Percentiles rank a stretch among this genome's conserved stretches.
These are phyloP conservation scores for Myxozyma monticola DNA, from an alignment of 805 yeast genomes.

Conservation along the genomic window DNA sequence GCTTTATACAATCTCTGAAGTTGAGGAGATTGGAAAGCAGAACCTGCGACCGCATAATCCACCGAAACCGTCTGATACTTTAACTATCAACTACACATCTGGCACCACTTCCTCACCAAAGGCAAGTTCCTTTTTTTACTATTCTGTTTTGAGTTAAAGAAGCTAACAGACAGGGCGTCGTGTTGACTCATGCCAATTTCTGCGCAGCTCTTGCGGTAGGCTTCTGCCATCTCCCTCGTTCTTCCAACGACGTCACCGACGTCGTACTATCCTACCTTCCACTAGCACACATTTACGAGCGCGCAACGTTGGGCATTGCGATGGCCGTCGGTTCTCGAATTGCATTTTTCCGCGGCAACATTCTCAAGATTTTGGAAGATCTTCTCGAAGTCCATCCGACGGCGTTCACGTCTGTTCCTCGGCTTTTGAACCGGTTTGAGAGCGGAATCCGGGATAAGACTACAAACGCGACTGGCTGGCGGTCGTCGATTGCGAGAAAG, in stretches of 20 bases:
- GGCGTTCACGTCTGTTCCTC: slow-evolving; percentile 58
- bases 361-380: slow-evolving; percentile 57
- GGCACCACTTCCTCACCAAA: slow-evolving; percentile 78
- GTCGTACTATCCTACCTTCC: slow-evolving; percentile 49
- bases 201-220: slow-evolving; percentile 49
- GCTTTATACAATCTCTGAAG: slow-evolving; percentile 37
- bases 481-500: slow-evolving; percentile 45
- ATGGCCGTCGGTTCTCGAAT: slow-evolving; percentile 50
- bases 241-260: slow-evolving; percentile 37
- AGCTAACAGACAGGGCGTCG: slow-evolving; percentile 49
- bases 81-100: slow-evolving; percentile 69
- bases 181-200: slow-evolving; percentile 52
- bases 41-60: slow-evolving; percentile 50
- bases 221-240: slow-evolving; percentile 24
- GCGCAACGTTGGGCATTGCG: slow-evolving; percentile 48
- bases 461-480: slow-evolving; percentile 47
- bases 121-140: slow-evolving; percentile 7
- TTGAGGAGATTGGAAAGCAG: slow-evolving; percentile 46
- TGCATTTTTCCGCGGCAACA: slow-evolving; percentile 58
- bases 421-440: slow-evolving; percentile 63
- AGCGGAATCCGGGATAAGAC: slow-evolving; percentile 55
- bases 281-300: slow-evolving; percentile 59
- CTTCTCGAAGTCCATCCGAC: slow-evolving; percentile 56
- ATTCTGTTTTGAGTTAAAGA: background rate
- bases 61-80: slow-evolving; percentile 54